Base-by-base conservation (phyloP, 2,329 filamentous ascomycete genomes). In the Cladosporium halotolerans region DNA sequence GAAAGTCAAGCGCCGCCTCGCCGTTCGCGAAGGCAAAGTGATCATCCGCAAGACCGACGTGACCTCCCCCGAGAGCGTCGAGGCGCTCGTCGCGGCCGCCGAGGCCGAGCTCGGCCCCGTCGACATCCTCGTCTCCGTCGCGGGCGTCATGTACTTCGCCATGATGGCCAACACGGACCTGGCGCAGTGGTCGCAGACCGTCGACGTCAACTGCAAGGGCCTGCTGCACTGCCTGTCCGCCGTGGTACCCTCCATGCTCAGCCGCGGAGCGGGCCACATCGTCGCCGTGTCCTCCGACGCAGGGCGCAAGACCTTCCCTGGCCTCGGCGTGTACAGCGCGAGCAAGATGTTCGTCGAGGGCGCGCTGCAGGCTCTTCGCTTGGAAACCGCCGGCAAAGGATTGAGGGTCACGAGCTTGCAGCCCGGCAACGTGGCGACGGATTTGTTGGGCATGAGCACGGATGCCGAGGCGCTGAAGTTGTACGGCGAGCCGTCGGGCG, bases 271-370 rank as follows among this genome's bases (percentile, higher is more conserved):
- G 23, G 86, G 86, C 3, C 88, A 91, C 69, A 80, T 92, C 58
- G 85, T 92, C 4, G 85, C 86, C 61, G 89, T 92, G 61, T 90
- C 88, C 0, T 91, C 87, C 0, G 88, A 91, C 58, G 88, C 88
- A 1, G 88, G 87, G 0, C 82, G 88, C 53, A 90, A 90, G 68
- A 85, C 89, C 7, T 91, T 91, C 73, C 86, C 88, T 0, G 88
- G 88, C 0, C 73, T 91, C 10, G 88, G 88, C 49, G 87, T 92
- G 34, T 92, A 92, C 76, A 89, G 85, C 0, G 88, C 85, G 23
- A 86, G 81, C 70, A 92, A 92, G 68, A 89, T 91, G 78, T 92
- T 92, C 66, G 86, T 92, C 52, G 88, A 92, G 68, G 87, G 86
- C 1, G 87, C 86, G 0, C 76, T 92, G n/a, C 87, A 91, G 69